Evolutionary conservation across 2,329 filamentous ascomycete genomes (phyloP), one percentile per base, ranked within the genome.

Genomic region (Leptographium wingfieldii): DNA sequence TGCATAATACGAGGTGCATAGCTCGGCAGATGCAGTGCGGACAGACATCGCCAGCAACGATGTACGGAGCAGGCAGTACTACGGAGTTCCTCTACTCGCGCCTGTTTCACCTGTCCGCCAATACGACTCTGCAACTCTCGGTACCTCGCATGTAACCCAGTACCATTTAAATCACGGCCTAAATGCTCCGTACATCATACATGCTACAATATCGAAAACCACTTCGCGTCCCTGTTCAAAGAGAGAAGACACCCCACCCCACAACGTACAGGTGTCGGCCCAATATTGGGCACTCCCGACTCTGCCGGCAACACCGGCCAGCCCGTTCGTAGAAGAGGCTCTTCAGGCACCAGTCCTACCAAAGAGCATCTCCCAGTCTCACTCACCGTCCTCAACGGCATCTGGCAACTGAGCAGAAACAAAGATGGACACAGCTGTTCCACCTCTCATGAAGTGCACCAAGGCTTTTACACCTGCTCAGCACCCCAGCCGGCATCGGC

Each of bases 401-500:
- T 27, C 22, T 11, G 25, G 10, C 11, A 51, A 14, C 22, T 5
- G 9, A 52, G 10, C 27, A 16, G 49, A 52, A 27, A 5, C 5
- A 19, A 29, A 19, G 7, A 7, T 43, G n/a, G 22, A 16, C 11
- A 11, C 16, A 10, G 55, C 35, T 56, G n/a, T 6, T 56, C 38
- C 27, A 22, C 22, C 10, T 25, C n/a, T 25, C 31, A 12, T n/a
- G 19, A 19, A 48, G 19, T 57, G 43, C 40, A 5, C 14, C 3
- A 10, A 7, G 11, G 3, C 22, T 1, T 22, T 61, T 84, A 88
- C 66, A 90, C 85, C 76, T 88, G 84, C 77, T 90, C 87, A 63
- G 86, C 85, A 60, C 86, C 87, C 86, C 87, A 90, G 68, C 85
- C 84, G 65, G 81, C 80, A 68, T 90, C 86, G 64, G 83, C 83